Evolutionary conservation across 2,329 filamentous ascomycete genomes (phyloP).

Genomic region (Fusarium verticillioides): DNA sequence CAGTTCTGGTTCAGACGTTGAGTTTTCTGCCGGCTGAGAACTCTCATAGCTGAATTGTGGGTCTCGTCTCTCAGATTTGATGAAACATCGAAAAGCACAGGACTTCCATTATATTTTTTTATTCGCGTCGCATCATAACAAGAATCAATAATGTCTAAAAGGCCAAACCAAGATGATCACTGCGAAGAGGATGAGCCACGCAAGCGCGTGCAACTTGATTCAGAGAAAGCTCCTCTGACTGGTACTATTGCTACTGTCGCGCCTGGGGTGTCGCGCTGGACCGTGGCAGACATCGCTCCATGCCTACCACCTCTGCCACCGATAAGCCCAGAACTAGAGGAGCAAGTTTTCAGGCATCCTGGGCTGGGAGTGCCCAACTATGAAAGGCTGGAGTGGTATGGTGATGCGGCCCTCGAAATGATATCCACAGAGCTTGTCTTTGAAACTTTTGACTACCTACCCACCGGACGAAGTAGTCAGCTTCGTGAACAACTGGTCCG

Average conservation of each 20-base stretch:
- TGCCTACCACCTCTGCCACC: conserved; percentile 68
- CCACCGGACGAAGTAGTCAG: conserved; percentile 77
- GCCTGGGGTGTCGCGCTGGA: conserved; percentile 54
- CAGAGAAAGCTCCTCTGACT: background rate
- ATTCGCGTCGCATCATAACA: background rate
- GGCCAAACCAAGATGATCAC: background rate
- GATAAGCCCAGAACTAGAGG: conserved; percentile 70
- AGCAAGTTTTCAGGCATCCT: conserved; percentile 74
- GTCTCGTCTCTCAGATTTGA: background rate
- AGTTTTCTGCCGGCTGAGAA: background rate
- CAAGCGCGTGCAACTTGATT: conserved; percentile 35
- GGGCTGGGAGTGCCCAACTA: conserved; percentile 65
- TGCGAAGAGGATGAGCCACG: conserved; percentile 9
- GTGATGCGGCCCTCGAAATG: conserved; percentile 86
- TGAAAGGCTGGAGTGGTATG: conserved; percentile 88
- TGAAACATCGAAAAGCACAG: background rate
- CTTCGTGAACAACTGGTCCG: conserved; percentile 83
- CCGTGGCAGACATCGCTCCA: conserved; percentile 58
- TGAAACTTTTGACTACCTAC: conserved; percentile 71
- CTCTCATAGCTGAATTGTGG: conserved; percentile 1
- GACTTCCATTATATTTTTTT: background rate
- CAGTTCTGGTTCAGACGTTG: background rate
- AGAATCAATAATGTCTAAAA: conserved; percentile 14
- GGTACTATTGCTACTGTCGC: conserved; percentile 6
- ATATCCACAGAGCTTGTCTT: conserved; percentile 81